Evolutionary conservation across 2,329 filamentous ascomycete species (phyloP).

Genomic region (Alternaria solani): DNA sequence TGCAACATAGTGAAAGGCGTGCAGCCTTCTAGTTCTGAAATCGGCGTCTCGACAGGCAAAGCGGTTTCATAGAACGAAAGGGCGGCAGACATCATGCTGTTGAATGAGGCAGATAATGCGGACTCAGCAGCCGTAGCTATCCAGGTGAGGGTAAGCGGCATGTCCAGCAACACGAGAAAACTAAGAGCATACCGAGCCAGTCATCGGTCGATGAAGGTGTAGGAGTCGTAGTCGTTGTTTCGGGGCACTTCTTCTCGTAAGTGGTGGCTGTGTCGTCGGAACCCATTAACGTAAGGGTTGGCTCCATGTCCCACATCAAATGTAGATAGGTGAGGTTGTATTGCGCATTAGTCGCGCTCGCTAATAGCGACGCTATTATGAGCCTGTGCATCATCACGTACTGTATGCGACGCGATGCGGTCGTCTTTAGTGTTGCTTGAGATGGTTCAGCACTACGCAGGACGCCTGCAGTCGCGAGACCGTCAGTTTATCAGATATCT

Average conservation of each 20-base stretch:
- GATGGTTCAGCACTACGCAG: neutral
- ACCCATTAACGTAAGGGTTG: slow-evolving; percentile 1
- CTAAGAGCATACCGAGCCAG: too few species aligned
- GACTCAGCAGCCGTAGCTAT: neutral
- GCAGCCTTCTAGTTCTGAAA: too few species aligned
- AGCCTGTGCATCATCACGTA: neutral
- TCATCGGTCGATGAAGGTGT: neutral
- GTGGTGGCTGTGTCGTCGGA: slow-evolving; percentile 17
- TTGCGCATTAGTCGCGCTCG: neutral
- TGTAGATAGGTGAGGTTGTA: slow-evolving; percentile 10
- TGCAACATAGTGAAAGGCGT: slow-evolving; percentile 2
- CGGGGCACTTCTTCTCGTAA: slow-evolving; percentile 6
- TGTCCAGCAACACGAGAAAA: neutral
- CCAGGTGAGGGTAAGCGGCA: neutral
- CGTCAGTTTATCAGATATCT: neutral
- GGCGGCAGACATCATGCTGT: too few species aligned
- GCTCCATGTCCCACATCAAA: neutral
- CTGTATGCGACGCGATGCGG: neutral
- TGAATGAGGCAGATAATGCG: neutral
- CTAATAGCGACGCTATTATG: neutral
- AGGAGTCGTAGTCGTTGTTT: neutral
- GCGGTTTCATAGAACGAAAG: too few species aligned
- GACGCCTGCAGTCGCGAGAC: neutral
- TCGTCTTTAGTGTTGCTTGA: neutral
- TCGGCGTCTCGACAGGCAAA: too few species aligned